These are phyloP conservation scores for Juglanconis sp. DNA, from an alignment of 2,329 filamentous ascomycete species.

Conservation along the genomic window DNA sequence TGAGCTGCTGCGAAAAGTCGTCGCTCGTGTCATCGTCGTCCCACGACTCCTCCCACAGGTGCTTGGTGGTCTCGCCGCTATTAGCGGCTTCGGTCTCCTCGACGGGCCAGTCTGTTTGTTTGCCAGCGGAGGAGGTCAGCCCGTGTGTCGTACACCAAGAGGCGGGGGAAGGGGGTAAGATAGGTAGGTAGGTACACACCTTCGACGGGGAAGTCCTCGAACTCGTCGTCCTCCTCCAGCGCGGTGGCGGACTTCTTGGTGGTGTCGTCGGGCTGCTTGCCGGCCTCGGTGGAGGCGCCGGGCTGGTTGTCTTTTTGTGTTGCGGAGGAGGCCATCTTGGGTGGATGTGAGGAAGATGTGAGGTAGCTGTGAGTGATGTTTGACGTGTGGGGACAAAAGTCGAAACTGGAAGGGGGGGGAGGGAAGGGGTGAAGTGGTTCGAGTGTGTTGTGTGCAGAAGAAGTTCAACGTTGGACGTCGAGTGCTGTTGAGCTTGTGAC, in stretches of 20 bases:
- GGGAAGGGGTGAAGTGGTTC: not conserved
- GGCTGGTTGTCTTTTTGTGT: conserved; percentile 36
- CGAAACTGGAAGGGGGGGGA: not conserved
- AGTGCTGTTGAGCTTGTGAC: not conserved
- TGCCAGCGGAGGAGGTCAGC: not conserved
- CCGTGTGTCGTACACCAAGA: not conserved
- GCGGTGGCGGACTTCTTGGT: conserved; percentile 63
- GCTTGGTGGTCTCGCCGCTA: conserved; percentile 63
- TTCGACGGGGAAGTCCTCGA: conserved; percentile 97
- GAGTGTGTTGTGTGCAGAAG: not conserved
- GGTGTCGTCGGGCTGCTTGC: conserved; percentile 40
- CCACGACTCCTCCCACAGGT: conserved; percentile 99
- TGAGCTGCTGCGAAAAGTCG: conserved; percentile 92
- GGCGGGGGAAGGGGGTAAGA: not conserved
- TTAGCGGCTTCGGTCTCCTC: conserved; percentile 83
- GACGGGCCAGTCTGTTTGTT: conserved; percentile 75
- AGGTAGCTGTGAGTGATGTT: not conserved
- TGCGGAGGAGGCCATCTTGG: conserved; percentile 32
- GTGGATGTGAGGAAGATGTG: conserved; percentile 18
- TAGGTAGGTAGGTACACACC: conserved; percentile 50
- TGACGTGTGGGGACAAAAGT: not conserved
- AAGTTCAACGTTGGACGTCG: not conserved
- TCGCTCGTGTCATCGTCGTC: conserved; percentile 97
- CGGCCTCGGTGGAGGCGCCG: conserved; percentile 33
- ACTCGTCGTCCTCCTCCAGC: conserved; percentile 96